Conservation (phyloP, 2,329 filamentous ascomycete genomes). For the Bipolaris bicolor region DNA sequence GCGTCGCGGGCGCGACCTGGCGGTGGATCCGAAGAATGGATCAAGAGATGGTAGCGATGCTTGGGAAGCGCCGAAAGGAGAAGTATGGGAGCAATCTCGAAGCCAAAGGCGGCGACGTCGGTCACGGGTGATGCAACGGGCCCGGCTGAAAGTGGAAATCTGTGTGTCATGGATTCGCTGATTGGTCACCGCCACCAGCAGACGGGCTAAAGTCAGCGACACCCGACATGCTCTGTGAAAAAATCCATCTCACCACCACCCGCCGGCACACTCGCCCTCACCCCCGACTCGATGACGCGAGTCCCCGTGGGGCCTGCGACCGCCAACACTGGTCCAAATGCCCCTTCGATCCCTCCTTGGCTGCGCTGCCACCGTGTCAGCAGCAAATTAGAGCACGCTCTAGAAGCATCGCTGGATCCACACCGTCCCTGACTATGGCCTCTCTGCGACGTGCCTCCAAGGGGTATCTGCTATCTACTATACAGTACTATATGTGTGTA, state of each 20-base stretch:
- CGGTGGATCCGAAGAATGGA: conserved; percentile 9
- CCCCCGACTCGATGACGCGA: conserved; percentile 12
- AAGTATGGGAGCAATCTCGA: conserved; percentile 9
- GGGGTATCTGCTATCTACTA: no score
- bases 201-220: conserved; percentile 8
- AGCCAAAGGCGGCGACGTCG: conserved; percentile 7
- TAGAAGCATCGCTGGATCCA: neutral
- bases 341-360: conserved; percentile 9
- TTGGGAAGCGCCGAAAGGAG: conserved; percentile 11
- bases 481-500: no score
- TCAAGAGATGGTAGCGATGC: conserved; percentile 5
- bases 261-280: neutral
- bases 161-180: conserved; percentile 11
- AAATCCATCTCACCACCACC: conserved; percentile 6
- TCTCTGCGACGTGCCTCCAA: neutral
- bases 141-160: conserved; percentile 2
- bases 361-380: neutral
- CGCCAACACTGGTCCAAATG: neutral
- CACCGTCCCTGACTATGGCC: neutral
- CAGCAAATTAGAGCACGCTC: neutral
- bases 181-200: conserved; percentile 3
- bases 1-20: conserved; percentile 7
- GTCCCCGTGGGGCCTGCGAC: conserved; percentile 15
- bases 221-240: conserved; percentile 5
- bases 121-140: conserved; percentile 11